These are phyloP conservation scores for Claviceps arundinis DNA, from an alignment of 2,329 filamentous ascomycete species.

Conservation along the genomic window DNA sequence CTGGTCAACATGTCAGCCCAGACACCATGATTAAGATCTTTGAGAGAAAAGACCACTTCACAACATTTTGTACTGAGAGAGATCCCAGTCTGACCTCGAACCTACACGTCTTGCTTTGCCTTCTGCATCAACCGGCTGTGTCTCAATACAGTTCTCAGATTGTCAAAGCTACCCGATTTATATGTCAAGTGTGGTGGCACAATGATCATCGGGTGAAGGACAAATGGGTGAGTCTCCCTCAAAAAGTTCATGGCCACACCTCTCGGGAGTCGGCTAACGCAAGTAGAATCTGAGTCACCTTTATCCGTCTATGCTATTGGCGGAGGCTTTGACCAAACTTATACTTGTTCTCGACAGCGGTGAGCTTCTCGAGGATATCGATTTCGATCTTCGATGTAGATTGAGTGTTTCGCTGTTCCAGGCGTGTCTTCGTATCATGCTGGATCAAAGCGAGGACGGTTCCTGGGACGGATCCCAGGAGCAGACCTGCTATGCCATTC, in stretches of 20 bases:
- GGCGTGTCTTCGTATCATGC: conserved; percentile 4
- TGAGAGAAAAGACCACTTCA: conserved; percentile 3
- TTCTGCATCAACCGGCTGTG: conserved; percentile 2
- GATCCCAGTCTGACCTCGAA: conserved; percentile 7
- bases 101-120: conserved; percentile 7
- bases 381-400: not conserved
- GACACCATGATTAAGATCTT: not conserved
- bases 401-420: conserved; percentile 6
- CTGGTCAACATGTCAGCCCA: conserved; percentile 1
- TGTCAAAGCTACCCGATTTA: conserved; percentile 5
- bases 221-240: conserved; percentile 8
- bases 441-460: conserved; percentile 6
- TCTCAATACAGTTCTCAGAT: conserved; percentile 6
- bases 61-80: conserved; percentile 6
- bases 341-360: conserved; percentile 1
- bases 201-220: conserved; percentile 6
- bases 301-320: conserved; percentile 7
- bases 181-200: conserved; percentile 7
- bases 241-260: not conserved
- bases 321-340: conserved; percentile 4
- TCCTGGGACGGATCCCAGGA: conserved; percentile 8
- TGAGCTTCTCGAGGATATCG: not conserved
- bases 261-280: not conserved
- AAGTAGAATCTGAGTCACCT: conserved; percentile 6
- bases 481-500: conserved; percentile 7